Evolutionary conservation across 2,329 filamentous ascomycete species (phyloP).

Genomic region (Eutypa lata): DNA sequence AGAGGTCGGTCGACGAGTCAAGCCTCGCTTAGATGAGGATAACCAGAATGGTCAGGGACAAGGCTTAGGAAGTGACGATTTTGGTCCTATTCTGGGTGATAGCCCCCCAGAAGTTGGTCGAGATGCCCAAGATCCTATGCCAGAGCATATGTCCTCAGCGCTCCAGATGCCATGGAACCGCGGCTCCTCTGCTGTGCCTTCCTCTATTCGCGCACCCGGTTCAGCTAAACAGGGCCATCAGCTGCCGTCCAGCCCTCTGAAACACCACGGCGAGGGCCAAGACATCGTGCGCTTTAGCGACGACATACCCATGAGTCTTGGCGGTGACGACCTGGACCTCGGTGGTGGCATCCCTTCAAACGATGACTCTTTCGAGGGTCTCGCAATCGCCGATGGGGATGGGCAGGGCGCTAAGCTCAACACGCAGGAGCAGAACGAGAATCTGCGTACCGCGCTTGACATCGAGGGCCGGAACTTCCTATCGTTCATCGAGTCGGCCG

Average conservation of each 20-base stretch:
- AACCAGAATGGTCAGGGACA: conserved; percentile 18
- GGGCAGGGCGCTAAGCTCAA: background rate
- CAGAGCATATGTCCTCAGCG: conserved; percentile 59
- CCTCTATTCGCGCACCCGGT: conserved; percentile 39
- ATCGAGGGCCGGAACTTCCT: conserved; percentile 45
- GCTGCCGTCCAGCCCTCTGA: conserved; percentile 38
- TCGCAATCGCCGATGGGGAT: conserved; percentile 8
- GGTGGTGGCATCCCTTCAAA: conserved; percentile 22
- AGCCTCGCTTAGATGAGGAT: conserved; percentile 29
- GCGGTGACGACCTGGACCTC: conserved; percentile 30
- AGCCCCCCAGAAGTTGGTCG: conserved; percentile 27
- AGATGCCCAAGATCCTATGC: conserved; percentile 62
- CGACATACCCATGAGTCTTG: conserved; percentile 27
- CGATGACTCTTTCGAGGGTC: conserved; percentile 29
- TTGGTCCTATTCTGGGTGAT: conserved; percentile 12
- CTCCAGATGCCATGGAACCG: conserved; percentile 51
- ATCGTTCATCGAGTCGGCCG: conserved; percentile 36
- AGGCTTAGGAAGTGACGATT: conserved; percentile 22
- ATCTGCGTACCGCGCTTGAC: conserved; percentile 35
- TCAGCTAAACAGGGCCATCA: conserved; percentile 38
- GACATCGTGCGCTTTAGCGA: conserved; percentile 49
- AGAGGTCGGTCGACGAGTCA: conserved; percentile 33
- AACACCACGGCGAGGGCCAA: conserved; percentile 31
- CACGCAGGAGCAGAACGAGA: conserved; percentile 8
- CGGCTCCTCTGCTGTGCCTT: conserved; percentile 44